Evolutionary conservation across 331 rosid genomes (phyloP).

Genomic region (Phaseolus coccineus): DNA sequence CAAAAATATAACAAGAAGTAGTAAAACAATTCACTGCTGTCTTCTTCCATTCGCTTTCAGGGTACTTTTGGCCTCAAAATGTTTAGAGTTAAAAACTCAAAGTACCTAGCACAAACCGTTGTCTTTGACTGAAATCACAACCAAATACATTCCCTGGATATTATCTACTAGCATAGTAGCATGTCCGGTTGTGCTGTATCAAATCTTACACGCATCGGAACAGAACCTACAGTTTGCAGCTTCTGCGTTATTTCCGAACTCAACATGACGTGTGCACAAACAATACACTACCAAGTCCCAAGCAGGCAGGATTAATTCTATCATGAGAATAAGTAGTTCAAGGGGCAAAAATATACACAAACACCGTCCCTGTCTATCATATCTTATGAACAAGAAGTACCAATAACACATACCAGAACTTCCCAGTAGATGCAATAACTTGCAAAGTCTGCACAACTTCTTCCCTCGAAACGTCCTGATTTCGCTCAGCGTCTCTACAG

Average conservation of each 20-base stretch:
- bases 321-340: background rate
- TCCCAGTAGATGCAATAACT: slow-evolving; percentile 85
- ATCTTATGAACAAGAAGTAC: background rate
- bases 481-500: slow-evolving; percentile 52
- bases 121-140: background rate
- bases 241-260: background rate
- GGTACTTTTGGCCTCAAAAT: background rate
- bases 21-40: background rate
- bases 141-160: background rate
- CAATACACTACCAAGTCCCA: background rate
- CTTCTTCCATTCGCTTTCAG: background rate
- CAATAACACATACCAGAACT: slow-evolving; percentile 61
- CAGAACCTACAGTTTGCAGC: background rate
- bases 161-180: background rate
- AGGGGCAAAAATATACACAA: background rate
- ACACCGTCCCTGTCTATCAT: background rate
- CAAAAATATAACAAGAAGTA: background rate
- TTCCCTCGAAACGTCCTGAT: slow-evolving; percentile 53
- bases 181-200: background rate
- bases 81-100: background rate
- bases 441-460: slow-evolving; percentile 59
- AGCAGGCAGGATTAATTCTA: background rate
- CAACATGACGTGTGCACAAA: background rate
- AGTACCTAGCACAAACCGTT: background rate
- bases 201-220: background rate